Conservation (phyloP, 805 yeast genomes). For the Wickerhamiella lipophila region DNA sequence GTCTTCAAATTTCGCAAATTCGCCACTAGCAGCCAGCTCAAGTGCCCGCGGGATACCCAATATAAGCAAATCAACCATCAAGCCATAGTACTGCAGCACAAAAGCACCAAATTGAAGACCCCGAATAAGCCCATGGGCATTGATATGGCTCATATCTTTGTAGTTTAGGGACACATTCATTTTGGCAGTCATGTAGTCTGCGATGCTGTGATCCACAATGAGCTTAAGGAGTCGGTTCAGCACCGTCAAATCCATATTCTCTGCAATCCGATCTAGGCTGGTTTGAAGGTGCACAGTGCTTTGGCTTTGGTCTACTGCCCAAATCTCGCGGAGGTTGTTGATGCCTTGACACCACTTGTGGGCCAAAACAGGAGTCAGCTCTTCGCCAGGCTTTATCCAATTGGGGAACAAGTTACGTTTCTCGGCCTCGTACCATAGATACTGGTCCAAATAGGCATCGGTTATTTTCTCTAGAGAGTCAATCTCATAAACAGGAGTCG, state of each 20-base stretch:
- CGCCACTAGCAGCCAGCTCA: conserved; percentile 77
- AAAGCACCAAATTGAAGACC: conserved; percentile 89
- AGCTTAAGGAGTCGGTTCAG: conserved; percentile 69
- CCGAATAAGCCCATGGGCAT: conserved; percentile 73
- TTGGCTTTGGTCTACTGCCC: conserved; percentile 68
- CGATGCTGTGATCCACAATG: conserved; percentile 77
- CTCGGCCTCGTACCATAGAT: conserved; percentile 91
- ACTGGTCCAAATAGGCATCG: conserved; percentile 91
- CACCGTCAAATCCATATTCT: conserved; percentile 78
- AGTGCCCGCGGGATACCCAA: conserved; percentile 78
- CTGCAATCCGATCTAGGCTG: conserved; percentile 53
- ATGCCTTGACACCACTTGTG: conserved; percentile 92
- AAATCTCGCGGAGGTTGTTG: conserved; percentile 61
- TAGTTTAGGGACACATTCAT: conserved; percentile 70
- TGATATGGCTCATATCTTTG: conserved; percentile 91
- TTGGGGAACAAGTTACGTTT: conserved; percentile 77
- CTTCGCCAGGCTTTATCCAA: conserved; percentile 96
- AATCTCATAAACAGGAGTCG: conserved; percentile 73
- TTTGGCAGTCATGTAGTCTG: conserved; percentile 85
- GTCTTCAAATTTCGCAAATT: conserved; percentile 60
- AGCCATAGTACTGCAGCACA: conserved; percentile 79
- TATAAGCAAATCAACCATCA: conserved; percentile 66
- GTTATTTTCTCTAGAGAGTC: conserved; percentile 92
- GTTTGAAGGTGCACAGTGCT: conserved; percentile 78
- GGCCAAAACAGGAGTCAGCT: conserved; percentile 80